Percentiles rank a stretch among this genome's conserved stretches.
phyloP scores from a whole-genome alignment of 306 rosid genomes.

The Quercus cerris region DNA sequence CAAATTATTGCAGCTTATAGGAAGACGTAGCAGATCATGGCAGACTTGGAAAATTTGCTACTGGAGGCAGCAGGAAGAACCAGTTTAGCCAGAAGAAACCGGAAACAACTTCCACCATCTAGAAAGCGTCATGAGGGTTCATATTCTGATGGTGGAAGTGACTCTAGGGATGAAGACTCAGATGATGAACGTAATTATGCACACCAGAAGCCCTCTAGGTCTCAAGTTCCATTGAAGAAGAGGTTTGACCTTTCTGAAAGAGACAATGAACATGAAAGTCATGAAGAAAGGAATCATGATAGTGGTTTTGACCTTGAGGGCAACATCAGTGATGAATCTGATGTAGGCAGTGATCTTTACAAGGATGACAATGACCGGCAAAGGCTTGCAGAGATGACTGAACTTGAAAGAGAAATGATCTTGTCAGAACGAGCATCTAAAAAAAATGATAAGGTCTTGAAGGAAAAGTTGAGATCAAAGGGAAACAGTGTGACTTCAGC shows the following conservation, averaged over 20 bases:
- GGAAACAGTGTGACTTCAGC: conserved; percentile 59
- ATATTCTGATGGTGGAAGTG: conserved; percentile 83
- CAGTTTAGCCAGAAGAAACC: conserved; percentile 50
- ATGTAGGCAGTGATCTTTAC: conserved; percentile 87
- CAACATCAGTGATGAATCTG: conserved; percentile 64
- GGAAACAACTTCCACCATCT: conserved; percentile 50
- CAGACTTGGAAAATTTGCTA: conserved; percentile 73
- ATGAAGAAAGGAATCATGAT: conserved; percentile 61
- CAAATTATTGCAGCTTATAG: neutral
- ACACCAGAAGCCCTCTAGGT: conserved; percentile 49
- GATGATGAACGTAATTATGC: conserved; percentile 58
- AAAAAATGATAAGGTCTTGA: conserved; percentile 69
- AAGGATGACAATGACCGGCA: conserved; percentile 70
- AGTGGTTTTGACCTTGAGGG: conserved; percentile 48
- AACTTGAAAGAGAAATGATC: conserved; percentile 95
- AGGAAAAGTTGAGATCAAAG: conserved; percentile 69
- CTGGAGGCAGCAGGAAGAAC: conserved; percentile 97
- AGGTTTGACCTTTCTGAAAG: conserved; percentile 67
- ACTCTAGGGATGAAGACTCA: conserved; percentile 69
- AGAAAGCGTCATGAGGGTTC: conserved; percentile 60
- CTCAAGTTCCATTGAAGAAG: conserved; percentile 82
- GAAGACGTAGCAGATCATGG: conserved; percentile 42
- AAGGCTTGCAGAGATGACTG: conserved; percentile 90
- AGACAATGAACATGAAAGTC: conserved; percentile 74
- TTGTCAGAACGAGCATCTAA: conserved; percentile 79